A percentile compares a stretch with the other conserved stretches of the same genome.
phyloP scores from a whole-genome alignment of 1,139 yeast species.

The Meyerozyma sp. region DNA sequence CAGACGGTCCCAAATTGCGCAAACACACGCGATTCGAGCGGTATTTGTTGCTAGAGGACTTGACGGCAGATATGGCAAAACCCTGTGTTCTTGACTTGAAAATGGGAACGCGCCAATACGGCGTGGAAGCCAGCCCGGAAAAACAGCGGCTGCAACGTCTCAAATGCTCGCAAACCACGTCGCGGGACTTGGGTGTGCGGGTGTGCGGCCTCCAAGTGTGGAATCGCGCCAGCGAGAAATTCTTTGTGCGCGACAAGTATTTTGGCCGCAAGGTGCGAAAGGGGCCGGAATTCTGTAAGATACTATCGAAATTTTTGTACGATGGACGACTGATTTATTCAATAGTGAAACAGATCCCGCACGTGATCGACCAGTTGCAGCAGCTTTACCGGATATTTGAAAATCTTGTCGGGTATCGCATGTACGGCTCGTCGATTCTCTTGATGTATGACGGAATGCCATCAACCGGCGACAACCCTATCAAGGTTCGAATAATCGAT shows the following conservation, averaged over 20 bases:
- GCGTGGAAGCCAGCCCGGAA: constrained; percentile 75
- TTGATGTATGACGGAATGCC: constrained; percentile 74
- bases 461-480: constrained; percentile 20
- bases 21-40: constrained; percentile 61
- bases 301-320: constrained; percentile 71
- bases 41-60: constrained; percentile 85
- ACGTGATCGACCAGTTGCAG: constrained; percentile 53
- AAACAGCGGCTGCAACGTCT: constrained; percentile 77
- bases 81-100: constrained; percentile 94
- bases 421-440: constrained; percentile 86
- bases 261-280: constrained; percentile 75
- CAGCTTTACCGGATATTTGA: constrained; percentile 53
- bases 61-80: constrained; percentile 71
- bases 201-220: constrained; percentile 94
- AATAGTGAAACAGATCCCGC: constrained; percentile 64
- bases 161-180: constrained; percentile 80
- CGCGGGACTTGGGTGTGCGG: constrained; percentile 79
- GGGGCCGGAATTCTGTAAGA: constrained; percentile 75
- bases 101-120: constrained; percentile 98
- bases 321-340: constrained; percentile 61
- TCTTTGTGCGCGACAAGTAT: constrained; percentile 78
- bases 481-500: constrained; percentile 74
- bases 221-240: constrained; percentile 43
- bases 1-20: constrained; percentile 15
- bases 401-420: constrained; percentile 68